Evolutionary conservation across 331 rosid genomes (phyloP).

Genomic region (Erythrophleum ivorense): DNA sequence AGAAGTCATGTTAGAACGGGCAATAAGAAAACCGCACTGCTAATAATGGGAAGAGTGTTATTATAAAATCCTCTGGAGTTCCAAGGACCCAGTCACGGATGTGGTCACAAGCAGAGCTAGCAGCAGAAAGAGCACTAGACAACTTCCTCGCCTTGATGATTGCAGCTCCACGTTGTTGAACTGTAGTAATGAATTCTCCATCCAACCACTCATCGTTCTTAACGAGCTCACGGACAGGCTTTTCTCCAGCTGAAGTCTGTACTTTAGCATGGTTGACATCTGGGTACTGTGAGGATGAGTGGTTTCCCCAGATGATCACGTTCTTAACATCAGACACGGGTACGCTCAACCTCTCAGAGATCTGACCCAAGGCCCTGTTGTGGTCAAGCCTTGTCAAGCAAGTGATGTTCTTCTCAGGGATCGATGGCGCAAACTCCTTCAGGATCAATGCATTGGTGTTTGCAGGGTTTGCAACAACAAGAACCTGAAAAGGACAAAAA

Average conservation of each 20-base stretch:
- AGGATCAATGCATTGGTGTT: no score
- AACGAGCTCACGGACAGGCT: conserved; percentile 80
- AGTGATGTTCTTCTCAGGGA: no score
- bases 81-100: conserved; percentile 92
- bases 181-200: conserved; percentile 82
- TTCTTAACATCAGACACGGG: conserved; percentile 87
- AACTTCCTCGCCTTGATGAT: no score
- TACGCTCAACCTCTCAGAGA: no score
- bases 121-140: conserved; percentile 91
- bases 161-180: conserved; percentile 98
- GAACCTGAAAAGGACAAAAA: conserved; percentile 56
- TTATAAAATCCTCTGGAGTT: conserved; percentile 72
- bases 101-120: no score
- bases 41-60: neutral
- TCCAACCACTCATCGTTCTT: conserved; percentile 80
- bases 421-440: no score
- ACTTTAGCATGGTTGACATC: conserved; percentile 91
- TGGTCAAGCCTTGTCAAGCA: no score
- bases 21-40: neutral
- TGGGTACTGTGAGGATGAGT: conserved; percentile 91
- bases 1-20: conserved; percentile 59
- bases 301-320: conserved; percentile 93
- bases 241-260: conserved; percentile 67
- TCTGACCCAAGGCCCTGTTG: no score
- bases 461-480: conserved; percentile 98